These are phyloP conservation scores for Cynara cardunculus DNA, from an alignment of 129 eudicot species.

Conservation along the genomic window DNA sequence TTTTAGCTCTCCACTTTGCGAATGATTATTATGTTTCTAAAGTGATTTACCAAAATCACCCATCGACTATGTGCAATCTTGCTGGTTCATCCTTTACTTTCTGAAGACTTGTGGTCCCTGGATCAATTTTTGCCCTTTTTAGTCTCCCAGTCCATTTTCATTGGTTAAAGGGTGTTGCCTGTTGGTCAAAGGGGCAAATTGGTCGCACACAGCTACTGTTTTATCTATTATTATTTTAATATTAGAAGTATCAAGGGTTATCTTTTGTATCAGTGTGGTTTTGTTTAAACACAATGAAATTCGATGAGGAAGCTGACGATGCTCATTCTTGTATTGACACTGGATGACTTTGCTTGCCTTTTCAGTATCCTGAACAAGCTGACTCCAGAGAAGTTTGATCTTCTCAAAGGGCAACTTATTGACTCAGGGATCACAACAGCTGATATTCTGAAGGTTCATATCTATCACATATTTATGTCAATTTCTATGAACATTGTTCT, in stretches of 20 bases:
- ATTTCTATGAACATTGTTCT: background rate
- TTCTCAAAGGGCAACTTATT: conserved; percentile 13
- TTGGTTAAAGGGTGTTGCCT: background rate
- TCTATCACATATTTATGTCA: background rate
- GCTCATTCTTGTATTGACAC: background rate
- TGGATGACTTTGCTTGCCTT: background rate
- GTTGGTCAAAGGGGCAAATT: background rate
- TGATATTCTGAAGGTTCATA: background rate
- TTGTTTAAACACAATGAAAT: background rate
- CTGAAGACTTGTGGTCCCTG: background rate
- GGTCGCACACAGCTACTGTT: background rate
- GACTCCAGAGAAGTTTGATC: conserved; percentile 82
- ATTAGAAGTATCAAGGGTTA: background rate
- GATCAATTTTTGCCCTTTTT: background rate
- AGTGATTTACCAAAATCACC: background rate
- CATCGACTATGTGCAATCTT: background rate
- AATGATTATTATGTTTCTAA: background rate
- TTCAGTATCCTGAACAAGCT: conserved; percentile 75
- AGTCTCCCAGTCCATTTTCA: background rate
- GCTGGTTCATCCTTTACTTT: background rate
- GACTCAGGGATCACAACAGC: conserved; percentile 4
- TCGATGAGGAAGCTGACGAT: background rate
- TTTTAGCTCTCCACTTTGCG: background rate
- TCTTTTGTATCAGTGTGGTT: background rate
- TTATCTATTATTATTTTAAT: no score